These are phyloP conservation scores for Penicillium oxalicum DNA, from an alignment of 2,329 filamentous ascomycete genomes.

Conservation along the genomic window DNA sequence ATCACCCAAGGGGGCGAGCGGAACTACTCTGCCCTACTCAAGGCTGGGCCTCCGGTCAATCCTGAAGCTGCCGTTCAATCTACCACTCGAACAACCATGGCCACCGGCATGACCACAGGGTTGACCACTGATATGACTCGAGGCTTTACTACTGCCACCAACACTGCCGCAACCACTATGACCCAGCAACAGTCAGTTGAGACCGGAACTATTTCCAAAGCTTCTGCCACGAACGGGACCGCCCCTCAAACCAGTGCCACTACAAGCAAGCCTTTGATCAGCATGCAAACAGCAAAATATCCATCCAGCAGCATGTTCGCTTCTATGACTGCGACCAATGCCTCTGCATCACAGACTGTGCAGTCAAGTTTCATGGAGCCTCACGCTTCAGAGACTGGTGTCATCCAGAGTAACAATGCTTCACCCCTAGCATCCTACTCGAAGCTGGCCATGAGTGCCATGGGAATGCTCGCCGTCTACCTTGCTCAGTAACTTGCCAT, in stretches of 20 bases:
- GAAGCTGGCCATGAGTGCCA: conserved; percentile 27
- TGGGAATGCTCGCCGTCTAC: conserved; percentile 28
- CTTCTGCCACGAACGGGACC: no score
- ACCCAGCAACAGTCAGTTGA: neutral
- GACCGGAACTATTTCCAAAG: no score
- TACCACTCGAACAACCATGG: conserved; percentile 1
- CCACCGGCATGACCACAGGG: neutral
- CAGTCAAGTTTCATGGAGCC: conserved; percentile 9
- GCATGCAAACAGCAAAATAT: conserved; percentile 18
- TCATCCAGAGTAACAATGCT: conserved; percentile 17
- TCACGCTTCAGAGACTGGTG: conserved; percentile 8
- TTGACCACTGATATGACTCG: no score
- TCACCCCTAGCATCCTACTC: conserved; percentile 24
- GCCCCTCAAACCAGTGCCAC: conserved; percentile 32
- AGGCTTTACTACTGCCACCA: conserved; percentile 2
- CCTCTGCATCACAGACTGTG: conserved; percentile 5
- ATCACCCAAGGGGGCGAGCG: conserved; percentile 47
- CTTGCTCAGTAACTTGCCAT: conserved; percentile 18
- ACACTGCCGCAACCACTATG: conserved; percentile 9
- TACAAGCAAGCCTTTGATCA: conserved; percentile 50
- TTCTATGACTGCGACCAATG: conserved; percentile 12
- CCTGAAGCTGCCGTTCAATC: conserved; percentile 5
- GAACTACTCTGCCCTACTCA: conserved; percentile 54
- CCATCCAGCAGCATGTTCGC: conserved; percentile 18
- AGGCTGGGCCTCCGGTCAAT: conserved; percentile 35